Evolutionary conservation across 2,329 filamentous ascomycete genomes (phyloP).

Genomic region (Orbilia quercus): DNA sequence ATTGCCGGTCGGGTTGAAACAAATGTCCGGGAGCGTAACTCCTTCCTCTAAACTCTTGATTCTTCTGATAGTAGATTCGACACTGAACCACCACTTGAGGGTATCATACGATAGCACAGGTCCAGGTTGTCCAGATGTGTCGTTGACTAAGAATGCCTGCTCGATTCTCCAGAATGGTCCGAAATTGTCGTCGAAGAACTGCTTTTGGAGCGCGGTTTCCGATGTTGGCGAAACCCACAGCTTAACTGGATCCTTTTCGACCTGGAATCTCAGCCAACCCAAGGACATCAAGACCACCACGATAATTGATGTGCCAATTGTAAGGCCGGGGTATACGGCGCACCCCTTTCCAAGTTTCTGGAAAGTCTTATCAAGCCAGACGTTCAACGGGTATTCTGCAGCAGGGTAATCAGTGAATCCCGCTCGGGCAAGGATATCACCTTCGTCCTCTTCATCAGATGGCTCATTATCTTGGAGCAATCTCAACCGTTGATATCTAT

Average conservation of each 20-base stretch:
- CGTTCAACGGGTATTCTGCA: slow-evolving; percentile 84
- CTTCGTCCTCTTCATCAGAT: slow-evolving; percentile 94
- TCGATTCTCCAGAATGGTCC: slow-evolving; percentile 95
- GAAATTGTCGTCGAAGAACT: slow-evolving; percentile 91
- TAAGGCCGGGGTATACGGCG: slow-evolving; percentile 84
- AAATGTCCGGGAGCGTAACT: slow-evolving; percentile 82
- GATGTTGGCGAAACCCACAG: slow-evolving; percentile 98
- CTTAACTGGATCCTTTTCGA: slow-evolving; percentile 89
- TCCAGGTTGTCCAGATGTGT: slow-evolving; percentile 74
- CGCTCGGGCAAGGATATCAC: slow-evolving; percentile 79
- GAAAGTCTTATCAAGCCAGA: slow-evolving; percentile 82
- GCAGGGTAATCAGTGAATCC: slow-evolving; percentile 80
- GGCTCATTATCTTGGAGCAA: slow-evolving; percentile 84
- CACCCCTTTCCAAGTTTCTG: slow-evolving; percentile 81
- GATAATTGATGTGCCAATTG: slow-evolving; percentile 79
- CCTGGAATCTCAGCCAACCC: slow-evolving; percentile 87
- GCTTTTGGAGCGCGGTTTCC: slow-evolving; percentile 88
- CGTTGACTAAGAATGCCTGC: slow-evolving; percentile 93
- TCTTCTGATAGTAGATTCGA: slow-evolving; percentile 80
- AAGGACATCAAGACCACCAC: slow-evolving; percentile 82
- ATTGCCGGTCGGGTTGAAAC: slow-evolving; percentile 90
- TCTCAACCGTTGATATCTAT: slow-evolving; percentile 76
- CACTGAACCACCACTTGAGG: slow-evolving; percentile 90
- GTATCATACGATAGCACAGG: slow-evolving; percentile 90
- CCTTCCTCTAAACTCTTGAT: slow-evolving; percentile 77